Evolutionary conservation across 129 eudicot genomes (phyloP), one percentile per base, ranked within the genome.

Genomic region (Ambrosia artemisiifolia): DNA sequence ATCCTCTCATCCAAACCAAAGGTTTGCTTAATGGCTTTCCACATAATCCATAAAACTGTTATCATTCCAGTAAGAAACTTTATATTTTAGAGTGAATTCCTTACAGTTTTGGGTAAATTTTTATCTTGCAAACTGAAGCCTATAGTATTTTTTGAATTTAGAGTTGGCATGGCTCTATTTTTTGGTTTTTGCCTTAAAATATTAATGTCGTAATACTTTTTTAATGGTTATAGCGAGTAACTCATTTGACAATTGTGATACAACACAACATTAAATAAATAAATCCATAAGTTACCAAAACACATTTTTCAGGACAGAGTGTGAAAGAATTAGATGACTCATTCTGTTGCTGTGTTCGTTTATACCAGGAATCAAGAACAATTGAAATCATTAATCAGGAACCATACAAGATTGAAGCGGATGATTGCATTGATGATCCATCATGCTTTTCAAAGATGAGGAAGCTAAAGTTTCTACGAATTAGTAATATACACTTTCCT

Each of bases 361-460:
- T 24, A 44, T 73, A 6, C 44, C 56, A 72, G 59, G 67, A 42
- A 42, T 7, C 54, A 30, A 7, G 43, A 42, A 69, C 17, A 34
- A 36, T 53, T 35, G 14, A 20, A 17, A 53, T 53, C 72, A 67
- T 67, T 10, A 67, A 47, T 44, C 60, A 67, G 72, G 60, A 67
- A 60, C 46, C 67, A 33, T 9, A 43, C 2, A 70, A 54, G 13
- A 14, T 35, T 70, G 75, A 70, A 35, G 30, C 14, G 51, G 75
- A 54, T 17, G 63, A 36, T 18, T 10, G 8, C 18, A 2, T 53
- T 10, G 44, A 30, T 72, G 44, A 72, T 61, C 69, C 42, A 42
- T 20, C 5, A 5, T 72, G 60, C 16, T 72, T 72, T 67, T 72
- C 77, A 46, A 30, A 28, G 18, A 72, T 72, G 75, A 36, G 5